phyloP scores from a whole-genome alignment of 2,329 filamentous ascomycete species.

The Thermochaetoides dissita region DNA sequence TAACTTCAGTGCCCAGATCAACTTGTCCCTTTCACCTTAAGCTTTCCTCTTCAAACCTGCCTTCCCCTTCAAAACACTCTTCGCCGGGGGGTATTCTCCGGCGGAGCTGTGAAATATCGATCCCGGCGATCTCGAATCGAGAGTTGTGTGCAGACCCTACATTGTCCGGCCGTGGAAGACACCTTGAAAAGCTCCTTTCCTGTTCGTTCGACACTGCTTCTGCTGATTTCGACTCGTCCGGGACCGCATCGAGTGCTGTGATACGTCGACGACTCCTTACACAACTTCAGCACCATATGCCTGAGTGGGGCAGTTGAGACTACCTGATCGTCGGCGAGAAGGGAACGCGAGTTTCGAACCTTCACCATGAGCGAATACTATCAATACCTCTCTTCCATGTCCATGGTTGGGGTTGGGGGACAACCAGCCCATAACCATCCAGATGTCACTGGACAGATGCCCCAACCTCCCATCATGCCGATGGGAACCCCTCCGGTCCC shows the following conservation, averaged over 20 bases:
- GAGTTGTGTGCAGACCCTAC: too few relatives aligned
- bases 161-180: too few relatives aligned
- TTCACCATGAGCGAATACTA: constrained; percentile 42
- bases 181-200: too few relatives aligned
- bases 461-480: constrained; percentile 20
- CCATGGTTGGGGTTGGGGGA: constrained; percentile 31
- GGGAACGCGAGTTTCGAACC: background rate
- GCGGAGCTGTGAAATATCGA: too few relatives aligned
- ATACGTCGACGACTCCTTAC: too few relatives aligned
- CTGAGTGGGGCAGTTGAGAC: background rate
- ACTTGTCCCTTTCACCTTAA: background rate
- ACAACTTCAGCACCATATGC: background rate
- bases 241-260: too few relatives aligned
- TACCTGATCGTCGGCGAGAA: background rate
- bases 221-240: too few relatives aligned
- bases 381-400: constrained; percentile 36
- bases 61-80: background rate
- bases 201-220: too few relatives aligned
- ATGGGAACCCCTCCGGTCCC: constrained; percentile 23
- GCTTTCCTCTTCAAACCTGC: background rate
- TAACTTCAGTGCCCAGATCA: constrained; percentile 6
- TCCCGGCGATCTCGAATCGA: too few relatives aligned
- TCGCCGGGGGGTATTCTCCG: too few relatives aligned
- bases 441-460: constrained; percentile 25
- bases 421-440: constrained; percentile 26